Base-by-base conservation (phyloP, 2,329 filamentous ascomycete genomes). In the Parascedosporium putredinis region DNA sequence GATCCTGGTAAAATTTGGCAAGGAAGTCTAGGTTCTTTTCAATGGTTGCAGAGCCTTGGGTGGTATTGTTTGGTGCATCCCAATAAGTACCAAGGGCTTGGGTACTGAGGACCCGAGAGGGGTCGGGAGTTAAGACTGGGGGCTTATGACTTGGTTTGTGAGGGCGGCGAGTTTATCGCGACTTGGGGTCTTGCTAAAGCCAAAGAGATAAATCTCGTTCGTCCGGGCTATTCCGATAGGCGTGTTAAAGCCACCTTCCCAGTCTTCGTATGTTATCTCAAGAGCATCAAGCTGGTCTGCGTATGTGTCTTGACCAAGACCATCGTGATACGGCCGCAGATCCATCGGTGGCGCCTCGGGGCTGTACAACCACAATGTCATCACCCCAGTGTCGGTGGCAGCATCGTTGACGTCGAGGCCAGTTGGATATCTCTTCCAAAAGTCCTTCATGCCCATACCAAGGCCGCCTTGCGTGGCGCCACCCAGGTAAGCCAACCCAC, bases 251-350 rank as follows among this genome's bases (percentile, higher is more conserved):
- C 70, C 72, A 0, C 60, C 62, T 52, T 83, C 77, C 52, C 70
- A 83, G 53, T 83, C 79, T 52, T 83, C 79, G 51, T 83, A 83
- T 0, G 79, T 83, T 20, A 83, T 76, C 23, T 79, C 70, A 0
- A 82, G 67, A 1, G 76, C 79, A 51, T 81, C 78, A 1, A 81
- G 62, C 58, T 83, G 73, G 16, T 81, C 69, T 0, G 64, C 67
- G 51, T 80, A 83, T 0, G 69, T 75, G 40, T 79, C 69, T 55
- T 76, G 58, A 0, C 75, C 75, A 5, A 82, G 59, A 0, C 75
- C 74, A 52, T 82, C 76, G 44, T 82, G 78, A 51, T 74, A 82
- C 0, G 75, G 73, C 0, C 75, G 65, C 3, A 79, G 61, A 33
- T 82, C 79, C 47, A 82, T 62, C 0, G 78, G 76, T 25, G 69